Percentiles rank a stretch among this genome's conserved stretches.
phyloP scores from a whole-genome alignment of 2,329 filamentous ascomycete genomes.

The Diaporthe citriasiana region DNA sequence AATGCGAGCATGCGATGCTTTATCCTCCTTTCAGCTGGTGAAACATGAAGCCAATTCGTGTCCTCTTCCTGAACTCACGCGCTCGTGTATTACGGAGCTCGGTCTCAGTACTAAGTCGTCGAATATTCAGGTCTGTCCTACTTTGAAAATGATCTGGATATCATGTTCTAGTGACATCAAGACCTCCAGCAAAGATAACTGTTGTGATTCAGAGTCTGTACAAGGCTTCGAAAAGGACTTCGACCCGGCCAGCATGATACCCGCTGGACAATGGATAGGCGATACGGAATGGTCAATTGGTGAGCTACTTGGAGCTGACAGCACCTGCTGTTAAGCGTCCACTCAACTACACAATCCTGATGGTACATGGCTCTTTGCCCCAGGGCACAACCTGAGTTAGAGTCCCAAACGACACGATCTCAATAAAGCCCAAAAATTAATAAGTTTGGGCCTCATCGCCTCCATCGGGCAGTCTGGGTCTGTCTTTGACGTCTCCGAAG shows the following conservation, averaged over 20 bases:
- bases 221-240: background rate
- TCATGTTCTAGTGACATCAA: background rate
- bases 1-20: constrained; percentile 6
- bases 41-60: background rate
- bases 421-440: background rate
- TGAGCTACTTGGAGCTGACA: background rate
- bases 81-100: background rate
- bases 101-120: background rate
- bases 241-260: background rate
- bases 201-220: background rate
- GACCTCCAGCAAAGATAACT: background rate
- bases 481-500: background rate
- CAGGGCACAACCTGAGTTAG: background rate
- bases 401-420: background rate
- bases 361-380: background rate
- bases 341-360: background rate
- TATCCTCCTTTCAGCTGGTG: background rate
- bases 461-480: background rate
- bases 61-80: too few relatives aligned
- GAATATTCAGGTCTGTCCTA: background rate
- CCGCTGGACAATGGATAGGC: background rate
- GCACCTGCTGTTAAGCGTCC: background rate
- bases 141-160: background rate
- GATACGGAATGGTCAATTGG: too few relatives aligned
- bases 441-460: too few relatives aligned